phyloP scores from a whole-genome alignment of 352 stramenopile species.

The Phytophthora boehmeriae region DNA sequence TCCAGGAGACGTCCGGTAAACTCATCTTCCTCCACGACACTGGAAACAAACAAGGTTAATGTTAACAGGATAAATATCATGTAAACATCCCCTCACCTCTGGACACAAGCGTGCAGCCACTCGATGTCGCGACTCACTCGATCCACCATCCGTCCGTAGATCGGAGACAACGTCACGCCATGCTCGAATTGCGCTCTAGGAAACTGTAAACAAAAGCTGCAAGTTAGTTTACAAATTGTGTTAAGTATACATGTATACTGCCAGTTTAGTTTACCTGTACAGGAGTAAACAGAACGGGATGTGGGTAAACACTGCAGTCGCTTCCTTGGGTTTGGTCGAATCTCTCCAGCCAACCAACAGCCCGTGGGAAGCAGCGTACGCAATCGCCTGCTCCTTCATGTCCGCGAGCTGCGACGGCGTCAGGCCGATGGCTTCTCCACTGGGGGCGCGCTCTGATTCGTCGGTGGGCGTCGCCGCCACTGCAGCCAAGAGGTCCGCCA shows the following conservation, averaged over 20 bases:
- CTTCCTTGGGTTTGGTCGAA: conserved; percentile 18
- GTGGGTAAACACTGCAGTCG: conserved; percentile 66
- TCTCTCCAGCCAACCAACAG: conserved; percentile 73
- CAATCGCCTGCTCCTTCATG: conserved; percentile 75
- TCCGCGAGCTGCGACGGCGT: conserved; percentile 42
- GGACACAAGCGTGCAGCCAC: conserved; percentile 76
- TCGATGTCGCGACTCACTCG: conserved; percentile 80
- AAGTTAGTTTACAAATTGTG: neutral
- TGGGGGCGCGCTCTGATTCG: conserved; percentile 14
- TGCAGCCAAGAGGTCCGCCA: conserved; percentile 58
- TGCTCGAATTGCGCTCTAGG: conserved; percentile 65
- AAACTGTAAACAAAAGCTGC: conserved; percentile 29
- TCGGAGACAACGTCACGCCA: conserved; percentile 65
- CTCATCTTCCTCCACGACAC: conserved; percentile 82
- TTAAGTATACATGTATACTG: neutral
- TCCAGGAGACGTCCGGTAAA: conserved; percentile 86
- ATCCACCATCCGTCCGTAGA: conserved; percentile 83
- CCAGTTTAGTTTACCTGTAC: conserved; percentile 40
- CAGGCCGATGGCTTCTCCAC: conserved; percentile 51
- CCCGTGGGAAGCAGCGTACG: conserved; percentile 74
- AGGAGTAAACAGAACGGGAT: conserved; percentile 77
- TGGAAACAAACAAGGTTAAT: conserved; percentile 2
- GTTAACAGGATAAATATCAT: too few relatives aligned
- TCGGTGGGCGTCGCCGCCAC: conserved; percentile 29
- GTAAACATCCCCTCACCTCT: conserved; percentile 36